Evolutionary conservation across 2,329 filamentous ascomycete species (phyloP).

Genomic region (Diaporthe humulicola): DNA sequence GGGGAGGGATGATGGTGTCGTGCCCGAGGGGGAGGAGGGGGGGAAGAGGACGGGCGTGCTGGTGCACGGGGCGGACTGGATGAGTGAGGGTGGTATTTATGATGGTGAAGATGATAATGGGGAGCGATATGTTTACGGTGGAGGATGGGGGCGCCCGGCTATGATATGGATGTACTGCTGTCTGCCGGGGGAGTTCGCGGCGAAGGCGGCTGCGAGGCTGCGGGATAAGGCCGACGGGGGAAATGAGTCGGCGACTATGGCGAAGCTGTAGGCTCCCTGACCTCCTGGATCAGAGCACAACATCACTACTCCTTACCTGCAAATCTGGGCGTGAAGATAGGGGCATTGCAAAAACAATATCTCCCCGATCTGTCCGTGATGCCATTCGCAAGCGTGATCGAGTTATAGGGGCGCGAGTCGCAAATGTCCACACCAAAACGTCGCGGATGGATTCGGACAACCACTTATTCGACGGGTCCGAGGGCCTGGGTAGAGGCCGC

Average conservation of each 20-base stretch:
- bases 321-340: background rate
- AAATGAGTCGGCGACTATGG: background rate
- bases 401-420: background rate
- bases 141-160: background rate
- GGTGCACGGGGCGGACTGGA: background rate
- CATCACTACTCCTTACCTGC: background rate
- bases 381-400: background rate
- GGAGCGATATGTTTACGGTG: background rate
- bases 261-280: background rate
- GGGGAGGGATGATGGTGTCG: background rate
- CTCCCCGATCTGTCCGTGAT: background rate
- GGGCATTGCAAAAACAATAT: background rate
- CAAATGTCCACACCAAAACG: background rate
- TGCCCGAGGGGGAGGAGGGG: background rate
- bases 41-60: background rate
- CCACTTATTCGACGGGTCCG: background rate
- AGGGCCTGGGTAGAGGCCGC: background rate
- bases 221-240: background rate
- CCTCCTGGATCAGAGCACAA: background rate
- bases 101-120: background rate
- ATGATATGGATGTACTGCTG: constrained; percentile 20
- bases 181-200: background rate
- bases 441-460: constrained; percentile 19
- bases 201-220: background rate
- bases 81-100: background rate